These are phyloP conservation scores for Candida michaelii DNA, from an alignment of 805 yeast genomes.

Conservation along the genomic window DNA sequence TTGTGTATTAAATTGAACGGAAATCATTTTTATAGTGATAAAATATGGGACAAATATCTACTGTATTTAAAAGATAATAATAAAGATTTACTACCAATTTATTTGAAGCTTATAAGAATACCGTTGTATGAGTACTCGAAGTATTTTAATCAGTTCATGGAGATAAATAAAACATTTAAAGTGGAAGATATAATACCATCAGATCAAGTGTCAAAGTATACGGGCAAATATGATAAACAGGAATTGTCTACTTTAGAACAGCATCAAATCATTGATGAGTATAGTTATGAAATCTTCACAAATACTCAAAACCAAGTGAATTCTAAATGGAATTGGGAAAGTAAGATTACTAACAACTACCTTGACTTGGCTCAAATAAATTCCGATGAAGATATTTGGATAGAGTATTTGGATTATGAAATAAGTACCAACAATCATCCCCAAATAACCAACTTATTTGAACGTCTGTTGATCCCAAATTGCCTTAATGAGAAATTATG, in stretches of 20 bases:
- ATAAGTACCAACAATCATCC: conserved; percentile 21
- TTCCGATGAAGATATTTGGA: conserved; percentile 55
- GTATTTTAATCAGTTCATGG: conserved; percentile 56
- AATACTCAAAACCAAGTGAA: conserved; percentile 53
- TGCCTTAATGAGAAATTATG: conserved; percentile 63
- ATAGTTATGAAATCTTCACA: conserved; percentile 42
- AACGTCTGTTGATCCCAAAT: conserved; percentile 70
- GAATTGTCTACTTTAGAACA: conserved; percentile 36
- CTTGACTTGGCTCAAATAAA: conserved; percentile 45
- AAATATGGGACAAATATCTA: conserved; percentile 78
- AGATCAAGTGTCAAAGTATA: conserved; percentile 19
- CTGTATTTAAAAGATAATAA: conserved; percentile 41
- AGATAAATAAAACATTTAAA: conserved; percentile 33
- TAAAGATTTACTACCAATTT: conserved; percentile 38
- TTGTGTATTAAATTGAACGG: conserved; percentile 49
- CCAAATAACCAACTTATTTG: conserved; percentile 49
- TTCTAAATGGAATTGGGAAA: conserved; percentile 72
- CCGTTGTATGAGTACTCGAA: conserved; percentile 88
- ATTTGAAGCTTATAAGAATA: conserved; percentile 47
- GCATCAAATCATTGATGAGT: conserved; percentile 42
- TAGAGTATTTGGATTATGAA: conserved; percentile 57
- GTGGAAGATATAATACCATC: conserved; percentile 25
- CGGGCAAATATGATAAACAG: conserved; percentile 23
- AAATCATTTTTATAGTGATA: conserved; percentile 70
- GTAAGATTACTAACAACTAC: conserved; percentile 53